These are phyloP conservation scores for Pleurotus ostreatus DNA, from an alignment of 768 basidiomycete genomes.

Conservation along the genomic window DNA sequence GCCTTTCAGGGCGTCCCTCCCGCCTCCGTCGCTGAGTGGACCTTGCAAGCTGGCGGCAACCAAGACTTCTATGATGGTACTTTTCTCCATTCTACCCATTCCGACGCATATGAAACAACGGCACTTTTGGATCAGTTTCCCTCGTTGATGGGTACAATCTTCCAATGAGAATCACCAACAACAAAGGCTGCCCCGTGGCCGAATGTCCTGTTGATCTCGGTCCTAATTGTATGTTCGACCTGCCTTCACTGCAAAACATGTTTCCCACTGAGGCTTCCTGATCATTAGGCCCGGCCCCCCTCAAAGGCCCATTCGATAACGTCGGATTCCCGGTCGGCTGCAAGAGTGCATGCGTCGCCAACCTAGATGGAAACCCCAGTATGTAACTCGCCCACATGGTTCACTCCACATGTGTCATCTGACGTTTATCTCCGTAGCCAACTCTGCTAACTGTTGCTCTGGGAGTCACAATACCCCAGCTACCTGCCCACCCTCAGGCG, in stretches of 20 bases:
- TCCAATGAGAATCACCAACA: slow-evolving; percentile 54
- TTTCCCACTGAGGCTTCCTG: neutral
- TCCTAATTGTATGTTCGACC: slow-evolving; percentile 41
- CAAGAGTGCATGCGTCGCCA: slow-evolving; percentile 50
- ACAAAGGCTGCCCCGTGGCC: slow-evolving; percentile 48
- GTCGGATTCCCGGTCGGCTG: slow-evolving; percentile 58
- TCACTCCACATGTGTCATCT: slow-evolving; percentile 3
- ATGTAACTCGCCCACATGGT: slow-evolving; percentile 5
- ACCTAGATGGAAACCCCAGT: slow-evolving; percentile 39
- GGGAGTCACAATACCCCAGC: slow-evolving; percentile 28
- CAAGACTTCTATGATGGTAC: slow-evolving; percentile 60
- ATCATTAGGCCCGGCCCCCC: slow-evolving; percentile 39
- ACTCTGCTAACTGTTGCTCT: slow-evolving; percentile 65
- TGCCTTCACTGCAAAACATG: neutral
- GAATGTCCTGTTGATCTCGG: slow-evolving; percentile 61
- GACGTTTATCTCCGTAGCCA: slow-evolving; percentile 24
- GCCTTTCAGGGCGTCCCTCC: slow-evolving; percentile 52
- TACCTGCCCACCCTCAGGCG: slow-evolving; percentile 17
- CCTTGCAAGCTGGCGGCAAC: slow-evolving; percentile 39
- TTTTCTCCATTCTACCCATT: slow-evolving; percentile 7
- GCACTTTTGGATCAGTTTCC: slow-evolving; percentile 37
- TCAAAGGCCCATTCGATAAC: slow-evolving; percentile 51
- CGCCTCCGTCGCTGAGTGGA: slow-evolving; percentile 66
- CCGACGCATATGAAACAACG: neutral
- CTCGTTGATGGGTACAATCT: slow-evolving; percentile 67